Percentiles rank a stretch among this genome's conserved stretches.
Conservation (phyloP, 2,329 filamentous ascomycete species). For the Neofusicoccum laricinum region DNA sequence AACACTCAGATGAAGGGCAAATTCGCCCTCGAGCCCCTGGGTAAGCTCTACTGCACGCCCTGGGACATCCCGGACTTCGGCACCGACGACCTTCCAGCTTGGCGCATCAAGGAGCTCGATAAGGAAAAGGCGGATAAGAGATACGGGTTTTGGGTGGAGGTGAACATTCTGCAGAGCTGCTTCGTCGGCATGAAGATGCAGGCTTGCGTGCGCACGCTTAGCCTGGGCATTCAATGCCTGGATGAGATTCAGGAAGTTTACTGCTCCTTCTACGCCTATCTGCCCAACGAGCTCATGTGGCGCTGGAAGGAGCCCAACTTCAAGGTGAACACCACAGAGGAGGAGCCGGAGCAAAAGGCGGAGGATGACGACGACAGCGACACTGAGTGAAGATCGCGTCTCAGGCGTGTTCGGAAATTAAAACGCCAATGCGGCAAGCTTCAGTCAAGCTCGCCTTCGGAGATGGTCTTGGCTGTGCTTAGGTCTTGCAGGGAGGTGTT, state of each 20-base stretch:
- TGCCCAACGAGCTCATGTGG: conserved; percentile 42
- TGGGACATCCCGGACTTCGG: conserved; percentile 45
- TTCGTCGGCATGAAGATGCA: conserved; percentile 56
- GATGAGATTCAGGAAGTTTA: conserved; percentile 39
- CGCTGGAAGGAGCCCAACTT: conserved; percentile 15
- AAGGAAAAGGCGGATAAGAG: conserved; percentile 27
- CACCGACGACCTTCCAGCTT: conserved; percentile 36
- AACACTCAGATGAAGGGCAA: conserved; percentile 34
- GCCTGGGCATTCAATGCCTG: conserved; percentile 17
- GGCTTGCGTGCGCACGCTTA: conserved; percentile 19
- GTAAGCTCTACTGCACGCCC: conserved; percentile 51
- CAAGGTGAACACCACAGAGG: neutral
- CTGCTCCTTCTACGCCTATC: conserved; percentile 44
- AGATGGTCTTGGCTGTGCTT: neutral
- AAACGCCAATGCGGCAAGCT: neutral
- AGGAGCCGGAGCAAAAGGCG: neutral
- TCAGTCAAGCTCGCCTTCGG: neutral
- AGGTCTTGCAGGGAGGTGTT: neutral
- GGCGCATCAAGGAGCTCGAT: conserved; percentile 33
- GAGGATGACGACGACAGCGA: neutral
- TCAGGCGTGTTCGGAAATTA: neutral
- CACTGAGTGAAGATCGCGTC: neutral
- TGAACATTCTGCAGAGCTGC: conserved; percentile 55
- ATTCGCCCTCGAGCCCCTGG: conserved; percentile 50
- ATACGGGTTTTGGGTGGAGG: conserved; percentile 66